Conservation (phyloP, 2,329 filamentous ascomycete genomes). For the Annulohypoxylon truncatum region DNA sequence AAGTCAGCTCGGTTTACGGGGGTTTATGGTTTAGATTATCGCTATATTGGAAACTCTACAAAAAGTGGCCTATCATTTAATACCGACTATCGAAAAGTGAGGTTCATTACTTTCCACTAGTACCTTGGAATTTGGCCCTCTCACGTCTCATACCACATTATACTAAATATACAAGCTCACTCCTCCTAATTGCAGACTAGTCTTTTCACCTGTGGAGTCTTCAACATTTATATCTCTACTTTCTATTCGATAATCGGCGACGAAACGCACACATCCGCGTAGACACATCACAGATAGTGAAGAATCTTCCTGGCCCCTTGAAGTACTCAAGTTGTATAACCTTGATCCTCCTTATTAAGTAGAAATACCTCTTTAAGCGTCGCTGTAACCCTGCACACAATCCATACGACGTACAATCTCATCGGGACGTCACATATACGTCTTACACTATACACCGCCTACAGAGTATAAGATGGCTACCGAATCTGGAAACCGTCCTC, state of each 20-base stretch:
- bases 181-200: slow-evolving; percentile 9
- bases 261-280: slow-evolving; percentile 12
- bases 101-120: slow-evolving; percentile 11
- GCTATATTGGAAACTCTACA: slow-evolving; percentile 9
- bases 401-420: background rate
- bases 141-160: slow-evolving; percentile 17
- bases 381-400: background rate
- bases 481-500: slow-evolving; percentile 46
- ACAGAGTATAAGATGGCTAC: slow-evolving; percentile 53
- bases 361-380: background rate
- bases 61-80: slow-evolving; percentile 18
- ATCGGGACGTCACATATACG: background rate
- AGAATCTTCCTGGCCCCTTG: background rate
- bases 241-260: slow-evolving; percentile 7
- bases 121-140: slow-evolving; percentile 6
- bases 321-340: slow-evolving; percentile 17
- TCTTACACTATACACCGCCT: slow-evolving; percentile 39
- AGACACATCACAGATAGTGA: slow-evolving; percentile 7
- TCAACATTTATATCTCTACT: background rate
- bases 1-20: slow-evolving; percentile 20
- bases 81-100: slow-evolving; percentile 23
- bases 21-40: slow-evolving; percentile 29
- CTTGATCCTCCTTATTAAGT: background rate
- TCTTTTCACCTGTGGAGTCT: slow-evolving; percentile 14
- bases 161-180: slow-evolving; percentile 7